Evolutionary conservation across 495 filamentous ascomycete species (phyloP).

Genomic region (Xanthoparmelia taractica): DNA sequence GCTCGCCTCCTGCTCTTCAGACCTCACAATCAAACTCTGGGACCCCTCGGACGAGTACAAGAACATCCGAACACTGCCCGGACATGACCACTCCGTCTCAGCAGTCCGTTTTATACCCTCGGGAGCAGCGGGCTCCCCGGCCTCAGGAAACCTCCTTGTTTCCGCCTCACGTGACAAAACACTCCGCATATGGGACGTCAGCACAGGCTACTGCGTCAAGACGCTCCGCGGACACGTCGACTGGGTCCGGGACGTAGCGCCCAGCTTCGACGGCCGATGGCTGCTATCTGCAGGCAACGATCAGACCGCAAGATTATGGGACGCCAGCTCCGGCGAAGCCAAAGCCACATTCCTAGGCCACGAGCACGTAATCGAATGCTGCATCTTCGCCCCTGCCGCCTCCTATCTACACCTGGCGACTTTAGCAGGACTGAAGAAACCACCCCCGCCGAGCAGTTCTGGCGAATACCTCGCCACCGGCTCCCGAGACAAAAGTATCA

Average conservation of each 20-base stretch:
- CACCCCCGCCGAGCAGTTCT: slow-evolving; percentile 61
- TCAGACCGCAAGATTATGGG: slow-evolving; percentile 77
- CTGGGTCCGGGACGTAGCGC: slow-evolving; percentile 82
- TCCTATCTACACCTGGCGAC: slow-evolving; percentile 68
- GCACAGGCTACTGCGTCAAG: slow-evolving; percentile 86
- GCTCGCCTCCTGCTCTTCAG: slow-evolving; percentile 82
- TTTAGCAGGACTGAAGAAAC: slow-evolving; percentile 77
- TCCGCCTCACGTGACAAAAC: slow-evolving; percentile 77
- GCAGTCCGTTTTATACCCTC: slow-evolving; percentile 84
- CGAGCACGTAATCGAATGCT: slow-evolving; percentile 85
- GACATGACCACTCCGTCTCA: slow-evolving; percentile 88
- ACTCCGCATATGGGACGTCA: slow-evolving; percentile 84
- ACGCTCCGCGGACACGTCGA: slow-evolving; percentile 74
- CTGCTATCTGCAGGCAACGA: slow-evolving; percentile 79
- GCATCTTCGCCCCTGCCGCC: slow-evolving; percentile 74
- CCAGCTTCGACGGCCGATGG: slow-evolving; percentile 75
- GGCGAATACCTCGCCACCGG: slow-evolving; percentile 91
- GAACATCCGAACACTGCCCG: slow-evolving; percentile 84
- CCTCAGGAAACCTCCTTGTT: slow-evolving; percentile 62
- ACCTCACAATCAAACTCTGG: slow-evolving; percentile 94
- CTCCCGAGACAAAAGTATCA: slow-evolving; percentile 83
- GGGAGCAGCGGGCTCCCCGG: slow-evolving; percentile 45
- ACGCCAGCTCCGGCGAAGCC: slow-evolving; percentile 61
- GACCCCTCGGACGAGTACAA: slow-evolving; percentile 92
- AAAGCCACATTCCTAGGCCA: slow-evolving; percentile 81